Base-by-base conservation (phyloP, 2,329 filamentous ascomycete species). In the Curvularia eragrostidis region DNA sequence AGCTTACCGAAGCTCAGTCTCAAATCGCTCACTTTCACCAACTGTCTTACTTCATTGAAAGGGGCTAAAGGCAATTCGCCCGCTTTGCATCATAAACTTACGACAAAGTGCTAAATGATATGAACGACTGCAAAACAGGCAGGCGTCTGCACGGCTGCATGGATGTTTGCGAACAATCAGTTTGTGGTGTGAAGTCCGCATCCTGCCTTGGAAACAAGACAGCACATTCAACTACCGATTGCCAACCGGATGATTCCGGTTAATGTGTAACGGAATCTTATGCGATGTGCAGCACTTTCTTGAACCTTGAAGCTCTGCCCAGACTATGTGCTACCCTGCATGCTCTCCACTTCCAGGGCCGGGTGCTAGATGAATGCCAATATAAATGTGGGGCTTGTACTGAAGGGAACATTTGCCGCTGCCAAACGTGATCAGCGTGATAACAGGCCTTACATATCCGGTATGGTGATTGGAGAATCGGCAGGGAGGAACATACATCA, bases 281-380 rank as follows among this genome's bases (percentile, higher is more conserved):
- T 36, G 15, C 15, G 6, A 18, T 18, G 34, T 7, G 18, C 15
- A 18, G 34, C 15, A 36, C 34, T 36, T 6, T 34, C 32, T 13
- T 18, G 15, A 18, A 8, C 8, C 34, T 8, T 36, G 15, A 36
- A 18, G 34, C 7, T 26, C 15, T 44, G 65, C 21, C 52, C 56
- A 52, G 36, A 56, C 41, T 36, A 24, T 47, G 48, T 12, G 50
- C 21, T 36, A 50, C 21, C 28, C 48, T 48, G 12, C 8, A 53
- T 62, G 42, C 56, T 60, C 62, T 61, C 63, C 62, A 64, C 61
- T 59, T 61, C 68, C 67, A 66, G 67, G 65, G 48, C 38, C 46
- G 26, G 59, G 43, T 51, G 63, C 41, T 62, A 58, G 57, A 66
- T 63, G 57, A 64, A 61, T 48, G 47, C 58, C 56, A 66, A 65